Evolutionary conservation across 1,284 basidiomycete species (phyloP).

Genomic region (Boletellus dicymbophilus): DNA sequence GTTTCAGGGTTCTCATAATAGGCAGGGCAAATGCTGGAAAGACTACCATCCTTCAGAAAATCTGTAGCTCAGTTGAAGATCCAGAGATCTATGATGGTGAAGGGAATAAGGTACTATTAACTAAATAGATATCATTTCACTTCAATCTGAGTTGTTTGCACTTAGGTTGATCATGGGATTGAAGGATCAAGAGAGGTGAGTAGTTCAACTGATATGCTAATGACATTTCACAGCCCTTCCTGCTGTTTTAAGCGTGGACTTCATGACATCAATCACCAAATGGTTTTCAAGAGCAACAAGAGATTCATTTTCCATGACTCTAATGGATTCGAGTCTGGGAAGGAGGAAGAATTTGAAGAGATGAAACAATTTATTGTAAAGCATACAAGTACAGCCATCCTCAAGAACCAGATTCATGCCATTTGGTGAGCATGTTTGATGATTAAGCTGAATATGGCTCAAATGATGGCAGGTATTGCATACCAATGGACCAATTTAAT

Average conservation of each 20-base stretch:
- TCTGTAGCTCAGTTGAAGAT: slow-evolving; percentile 7
- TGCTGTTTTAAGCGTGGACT: background rate
- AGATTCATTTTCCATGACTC: slow-evolving; percentile 4
- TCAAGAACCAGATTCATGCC: background rate
- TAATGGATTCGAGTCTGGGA: background rate
- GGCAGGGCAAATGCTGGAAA: background rate
- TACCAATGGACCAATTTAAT: slow-evolving; percentile 1
- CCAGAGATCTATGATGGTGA: slow-evolving; percentile 6
- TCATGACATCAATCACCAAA: background rate
- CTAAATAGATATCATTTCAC: too few relatives aligned
- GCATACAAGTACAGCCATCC: background rate
- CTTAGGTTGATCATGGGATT: too few relatives aligned
- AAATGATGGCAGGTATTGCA: background rate
- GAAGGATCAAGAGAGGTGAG: too few relatives aligned
- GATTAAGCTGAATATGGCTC: background rate
- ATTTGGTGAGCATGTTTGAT: background rate
- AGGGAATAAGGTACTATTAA: background rate
- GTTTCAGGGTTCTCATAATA: too few relatives aligned
- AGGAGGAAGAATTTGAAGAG: background rate
- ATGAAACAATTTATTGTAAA: background rate
- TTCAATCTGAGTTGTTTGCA: too few relatives aligned
- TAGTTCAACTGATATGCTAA: too few relatives aligned
- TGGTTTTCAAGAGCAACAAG: background rate
- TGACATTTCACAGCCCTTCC: too few relatives aligned
- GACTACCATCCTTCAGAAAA: slow-evolving; percentile 8